These are phyloP conservation scores for Lophiotrema nucula DNA, from an alignment of 495 filamentous ascomycete genomes.

Conservation along the genomic window DNA sequence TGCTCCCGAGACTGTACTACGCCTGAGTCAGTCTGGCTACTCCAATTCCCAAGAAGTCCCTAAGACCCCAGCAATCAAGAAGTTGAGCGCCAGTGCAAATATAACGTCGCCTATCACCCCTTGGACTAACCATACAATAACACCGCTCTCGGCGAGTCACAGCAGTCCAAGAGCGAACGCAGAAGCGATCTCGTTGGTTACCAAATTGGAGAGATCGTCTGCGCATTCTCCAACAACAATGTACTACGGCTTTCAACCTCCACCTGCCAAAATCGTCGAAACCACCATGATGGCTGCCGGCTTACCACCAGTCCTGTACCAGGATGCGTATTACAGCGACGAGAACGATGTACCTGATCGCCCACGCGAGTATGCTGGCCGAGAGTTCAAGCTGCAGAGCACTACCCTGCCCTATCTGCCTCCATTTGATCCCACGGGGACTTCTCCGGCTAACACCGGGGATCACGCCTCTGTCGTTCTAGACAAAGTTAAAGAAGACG, in stretches of 20 bases:
- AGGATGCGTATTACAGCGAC: conserved; percentile 84
- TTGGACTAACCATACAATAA: conserved; percentile 30
- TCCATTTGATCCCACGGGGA: conserved; percentile 68
- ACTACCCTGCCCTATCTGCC: conserved; percentile 73
- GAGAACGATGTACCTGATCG: conserved; percentile 80
- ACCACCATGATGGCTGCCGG: conserved; percentile 37
- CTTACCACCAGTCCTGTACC: conserved; percentile 66
- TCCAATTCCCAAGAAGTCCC: conserved; percentile 42
- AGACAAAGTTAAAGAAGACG: conserved; percentile 54
- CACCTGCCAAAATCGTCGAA: conserved; percentile 37
- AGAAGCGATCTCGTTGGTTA: conserved; percentile 12
- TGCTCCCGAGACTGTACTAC: conserved; percentile 59
- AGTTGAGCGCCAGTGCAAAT: background rate
- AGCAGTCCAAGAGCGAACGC: conserved; percentile 6
- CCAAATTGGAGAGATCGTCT: background rate
- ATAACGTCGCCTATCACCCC: conserved; percentile 21
- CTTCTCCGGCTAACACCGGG: conserved; percentile 55
- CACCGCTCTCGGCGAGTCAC: conserved; percentile 5
- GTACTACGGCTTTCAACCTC: conserved; percentile 38
- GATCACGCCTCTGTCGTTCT: conserved; percentile 47
- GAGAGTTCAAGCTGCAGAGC: conserved; percentile 78
- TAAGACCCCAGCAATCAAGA: conserved; percentile 19
- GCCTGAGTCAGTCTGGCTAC: conserved; percentile 66
- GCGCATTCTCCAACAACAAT: conserved; percentile 20
- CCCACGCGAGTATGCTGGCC: conserved; percentile 79